These are phyloP conservation scores for Rutidosis leptorrhynchoides DNA, from an alignment of 129 eudicot genomes.

Conservation along the genomic window DNA sequence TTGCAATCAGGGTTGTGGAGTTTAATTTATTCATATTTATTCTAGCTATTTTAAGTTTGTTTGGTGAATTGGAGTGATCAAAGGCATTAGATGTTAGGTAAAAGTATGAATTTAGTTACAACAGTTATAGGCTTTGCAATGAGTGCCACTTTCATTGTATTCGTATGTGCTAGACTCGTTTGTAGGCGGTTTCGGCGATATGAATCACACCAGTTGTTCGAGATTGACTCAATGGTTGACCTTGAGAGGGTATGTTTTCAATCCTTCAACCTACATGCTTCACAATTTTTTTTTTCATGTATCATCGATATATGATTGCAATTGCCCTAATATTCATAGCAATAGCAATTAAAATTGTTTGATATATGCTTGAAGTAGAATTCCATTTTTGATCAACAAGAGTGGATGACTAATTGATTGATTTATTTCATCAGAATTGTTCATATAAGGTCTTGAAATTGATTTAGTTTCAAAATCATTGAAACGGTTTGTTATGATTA, in stretches of 20 bases:
- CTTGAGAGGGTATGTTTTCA: conserved; percentile 67
- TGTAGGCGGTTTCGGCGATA: conserved; percentile 76
- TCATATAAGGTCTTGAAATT: background rate
- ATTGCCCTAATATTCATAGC: background rate
- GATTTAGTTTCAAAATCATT: conserved; percentile 13
- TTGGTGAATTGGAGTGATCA: conserved; percentile 7
- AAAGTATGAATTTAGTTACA: conserved; percentile 71
- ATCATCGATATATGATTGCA: conserved; percentile 11
- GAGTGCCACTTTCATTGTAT: conserved; percentile 94
- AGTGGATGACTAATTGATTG: conserved; percentile 2
- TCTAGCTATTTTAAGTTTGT: conserved; percentile 9
- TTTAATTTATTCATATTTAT: background rate
- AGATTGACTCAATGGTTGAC: conserved; percentile 73
- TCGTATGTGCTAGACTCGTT: conserved; percentile 84
- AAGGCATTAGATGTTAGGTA: conserved; percentile 50
- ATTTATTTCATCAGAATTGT: conserved; percentile 10
- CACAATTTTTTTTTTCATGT: background rate
- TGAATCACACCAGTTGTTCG: conserved; percentile 57
- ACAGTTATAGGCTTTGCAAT: conserved; percentile 91
- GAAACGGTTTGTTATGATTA: conserved; percentile 1
- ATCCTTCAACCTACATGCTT: conserved; percentile 11
- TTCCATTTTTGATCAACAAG: conserved; percentile 5
- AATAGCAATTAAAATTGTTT: conserved; percentile 14
- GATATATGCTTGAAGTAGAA: conserved; percentile 5
- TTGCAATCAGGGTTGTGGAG: conserved; percentile 8